These are phyloP conservation scores for Conidiobolus incongruus DNA, from an alignment of 371 early-diverging fungal genomes.

Conservation along the genomic window DNA sequence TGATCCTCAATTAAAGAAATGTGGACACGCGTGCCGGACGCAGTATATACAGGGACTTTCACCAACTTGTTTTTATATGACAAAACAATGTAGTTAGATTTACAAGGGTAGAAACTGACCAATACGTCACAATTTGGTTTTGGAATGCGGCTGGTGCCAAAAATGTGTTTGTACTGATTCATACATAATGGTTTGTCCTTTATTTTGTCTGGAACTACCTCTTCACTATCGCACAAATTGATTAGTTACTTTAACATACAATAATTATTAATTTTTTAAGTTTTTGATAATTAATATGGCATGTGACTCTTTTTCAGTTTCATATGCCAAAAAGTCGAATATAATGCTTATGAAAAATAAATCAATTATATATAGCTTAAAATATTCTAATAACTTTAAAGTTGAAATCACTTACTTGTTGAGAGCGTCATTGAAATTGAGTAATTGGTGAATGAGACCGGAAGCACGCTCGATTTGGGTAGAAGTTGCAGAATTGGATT, in stretches of 20 bases:
- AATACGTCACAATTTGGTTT: slow-evolving; percentile 36
- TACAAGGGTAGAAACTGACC: slow-evolving; percentile 40
- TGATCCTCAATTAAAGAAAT: slow-evolving; percentile 32
- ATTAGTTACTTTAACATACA: too few species aligned
- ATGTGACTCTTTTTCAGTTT: too few species aligned
- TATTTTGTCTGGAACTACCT: not conserved
- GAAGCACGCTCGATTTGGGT: slow-evolving; percentile 61
- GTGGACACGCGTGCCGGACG: slow-evolving; percentile 38
- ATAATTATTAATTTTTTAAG: too few species aligned
- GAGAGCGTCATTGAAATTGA: slow-evolving; percentile 47
- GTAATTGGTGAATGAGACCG: slow-evolving; percentile 32
- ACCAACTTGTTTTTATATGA: slow-evolving; percentile 65
- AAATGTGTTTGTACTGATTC: slow-evolving; percentile 69
- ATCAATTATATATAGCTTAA: not conserved
- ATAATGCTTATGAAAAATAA: too few species aligned
- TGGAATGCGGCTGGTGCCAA: slow-evolving; percentile 63
- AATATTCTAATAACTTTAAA: not conserved
- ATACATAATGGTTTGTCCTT: slow-evolving; percentile 54
- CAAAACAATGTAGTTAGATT: slow-evolving; percentile 55
- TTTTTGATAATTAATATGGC: too few species aligned
- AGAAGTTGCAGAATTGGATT: slow-evolving; percentile 28
- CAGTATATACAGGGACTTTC: slow-evolving; percentile 41
- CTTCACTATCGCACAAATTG: too few species aligned
- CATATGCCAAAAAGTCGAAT: too few species aligned
- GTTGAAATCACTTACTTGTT: slow-evolving; percentile 25